phyloP scores from a whole-genome alignment of 1,139 yeast species.

The Nakaseomyces bracarensis region DNA sequence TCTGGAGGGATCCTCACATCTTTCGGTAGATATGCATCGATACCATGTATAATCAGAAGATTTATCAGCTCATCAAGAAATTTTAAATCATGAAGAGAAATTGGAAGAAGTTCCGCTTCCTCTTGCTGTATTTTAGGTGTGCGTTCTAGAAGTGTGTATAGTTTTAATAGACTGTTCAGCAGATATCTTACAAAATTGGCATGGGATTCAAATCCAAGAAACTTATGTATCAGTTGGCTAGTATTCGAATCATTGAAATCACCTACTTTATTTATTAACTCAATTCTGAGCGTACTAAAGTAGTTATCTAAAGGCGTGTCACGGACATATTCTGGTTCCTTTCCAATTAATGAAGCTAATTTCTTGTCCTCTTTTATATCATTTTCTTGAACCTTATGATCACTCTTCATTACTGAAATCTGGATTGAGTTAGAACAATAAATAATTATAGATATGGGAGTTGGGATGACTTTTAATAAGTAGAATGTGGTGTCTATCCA shows the following conservation, averaged over 20 bases:
- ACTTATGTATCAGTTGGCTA: slow-evolving; percentile 14
- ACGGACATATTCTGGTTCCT: slow-evolving; percentile 29
- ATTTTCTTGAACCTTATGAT: no score
- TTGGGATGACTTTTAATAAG: no score
- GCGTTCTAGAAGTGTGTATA: slow-evolving; percentile 12
- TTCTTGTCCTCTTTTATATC: slow-evolving; percentile 6
- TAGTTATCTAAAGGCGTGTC: slow-evolving; percentile 35
- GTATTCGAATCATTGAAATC: neutral
- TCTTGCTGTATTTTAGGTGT: slow-evolving; percentile 28
- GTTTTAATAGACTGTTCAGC: slow-evolving; percentile 15
- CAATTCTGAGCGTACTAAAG: slow-evolving; percentile 22
- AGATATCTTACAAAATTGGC: slow-evolving; percentile 25
- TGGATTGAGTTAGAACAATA: no score
- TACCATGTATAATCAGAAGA: slow-evolving; percentile 57
- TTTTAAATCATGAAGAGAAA: slow-evolving; percentile 79
- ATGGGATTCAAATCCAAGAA: slow-evolving; percentile 23
- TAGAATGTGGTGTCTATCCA: no score
- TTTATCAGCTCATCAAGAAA: slow-evolving; percentile 58
- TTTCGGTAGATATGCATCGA: slow-evolving; percentile 53
- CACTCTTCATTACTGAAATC: no score
- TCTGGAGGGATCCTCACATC: slow-evolving; percentile 60
- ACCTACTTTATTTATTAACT: slow-evolving; percentile 14
- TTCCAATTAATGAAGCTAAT: slow-evolving; percentile 9
- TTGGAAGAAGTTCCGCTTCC: slow-evolving; percentile 40
- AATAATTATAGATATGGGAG: no score